phyloP scores from a whole-genome alignment of 148 eudicot species.

The Vaccinium vitisidaea region DNA sequence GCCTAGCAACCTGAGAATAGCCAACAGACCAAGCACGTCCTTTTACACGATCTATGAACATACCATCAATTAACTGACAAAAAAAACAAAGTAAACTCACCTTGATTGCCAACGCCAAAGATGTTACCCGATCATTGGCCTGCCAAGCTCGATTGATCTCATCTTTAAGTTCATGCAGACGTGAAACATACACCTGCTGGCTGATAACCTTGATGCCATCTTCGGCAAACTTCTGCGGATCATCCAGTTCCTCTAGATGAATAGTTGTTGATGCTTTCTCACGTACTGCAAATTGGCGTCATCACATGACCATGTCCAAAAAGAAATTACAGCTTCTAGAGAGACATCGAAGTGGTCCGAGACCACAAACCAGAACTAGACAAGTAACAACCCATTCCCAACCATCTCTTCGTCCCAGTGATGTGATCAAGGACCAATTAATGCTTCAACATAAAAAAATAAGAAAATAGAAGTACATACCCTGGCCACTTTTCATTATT shows the following conservation, averaged over 20 bases:
- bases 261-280: slow-evolving; percentile 39
- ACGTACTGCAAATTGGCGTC: slow-evolving; percentile 32
- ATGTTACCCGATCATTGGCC: slow-evolving; percentile 58
- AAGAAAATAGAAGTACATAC: slow-evolving; percentile 29
- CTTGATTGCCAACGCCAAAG: slow-evolving; percentile 68
- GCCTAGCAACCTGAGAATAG: slow-evolving; percentile 65
- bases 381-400: background rate
- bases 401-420: background rate
- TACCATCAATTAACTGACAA: background rate
- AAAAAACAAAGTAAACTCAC: slow-evolving; percentile 26
- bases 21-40: background rate
- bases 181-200: slow-evolving; percentile 56
- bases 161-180: slow-evolving; percentile 54
- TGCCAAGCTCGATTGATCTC: slow-evolving; percentile 60
- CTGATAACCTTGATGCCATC: slow-evolving; percentile 43
- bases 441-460: slow-evolving; percentile 4
- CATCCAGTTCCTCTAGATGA: slow-evolving; percentile 59
- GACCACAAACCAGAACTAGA: background rate
- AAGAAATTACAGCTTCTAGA: background rate
- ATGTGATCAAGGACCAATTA: background rate
- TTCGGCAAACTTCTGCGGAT: slow-evolving; percentile 41
- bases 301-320: slow-evolving; percentile 9
- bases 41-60: background rate
- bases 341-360: background rate
- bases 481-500: slow-evolving; percentile 41